Conservation (phyloP, 2,329 filamentous ascomycete genomes). For the Penicillium sumatraense region DNA sequence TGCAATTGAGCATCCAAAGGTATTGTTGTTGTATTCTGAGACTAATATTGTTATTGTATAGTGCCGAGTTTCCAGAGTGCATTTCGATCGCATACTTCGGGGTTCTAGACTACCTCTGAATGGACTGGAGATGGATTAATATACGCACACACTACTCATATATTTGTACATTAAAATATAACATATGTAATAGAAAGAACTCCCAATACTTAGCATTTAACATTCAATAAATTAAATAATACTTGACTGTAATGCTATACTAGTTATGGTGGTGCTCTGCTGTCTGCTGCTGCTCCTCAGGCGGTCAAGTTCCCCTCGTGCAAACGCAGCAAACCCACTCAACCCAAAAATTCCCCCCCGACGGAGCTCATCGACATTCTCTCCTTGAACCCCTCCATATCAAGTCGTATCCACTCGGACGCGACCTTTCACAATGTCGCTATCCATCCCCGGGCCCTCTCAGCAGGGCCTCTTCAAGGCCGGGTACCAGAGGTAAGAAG, state of each 20-base stretch:
- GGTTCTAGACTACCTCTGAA: no score
- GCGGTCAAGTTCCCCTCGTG: conserved; percentile 35
- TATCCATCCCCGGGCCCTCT: conserved; percentile 92
- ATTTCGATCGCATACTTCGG: conserved; percentile 11
- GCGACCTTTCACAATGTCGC: conserved; percentile 67
- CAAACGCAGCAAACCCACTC: conserved; percentile 45
- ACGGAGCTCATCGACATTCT: conserved; percentile 23
- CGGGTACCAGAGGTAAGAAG: conserved; percentile 87
- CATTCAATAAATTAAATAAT: neutral
- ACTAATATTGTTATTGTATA: no score
- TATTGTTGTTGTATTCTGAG: no score
- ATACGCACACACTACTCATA: no score
- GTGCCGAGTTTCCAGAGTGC: conserved; percentile 26
- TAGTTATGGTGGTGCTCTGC: no score
- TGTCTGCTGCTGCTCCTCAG: neutral
- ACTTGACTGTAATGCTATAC: neutral
- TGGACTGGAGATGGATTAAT: no score
- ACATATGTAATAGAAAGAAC: no score
- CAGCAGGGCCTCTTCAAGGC: conserved; percentile 93
- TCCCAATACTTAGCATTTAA: no score
- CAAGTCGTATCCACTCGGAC: conserved; percentile 29
- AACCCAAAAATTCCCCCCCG: conserved; percentile 44
- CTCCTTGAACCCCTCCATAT: conserved; percentile 20
- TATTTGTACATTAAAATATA: no score
- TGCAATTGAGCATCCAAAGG: conserved; percentile 2